These are phyloP conservation scores for Lagenidium giganteum DNA, from an alignment of 352 stramenopile species.

Conservation along the genomic window DNA sequence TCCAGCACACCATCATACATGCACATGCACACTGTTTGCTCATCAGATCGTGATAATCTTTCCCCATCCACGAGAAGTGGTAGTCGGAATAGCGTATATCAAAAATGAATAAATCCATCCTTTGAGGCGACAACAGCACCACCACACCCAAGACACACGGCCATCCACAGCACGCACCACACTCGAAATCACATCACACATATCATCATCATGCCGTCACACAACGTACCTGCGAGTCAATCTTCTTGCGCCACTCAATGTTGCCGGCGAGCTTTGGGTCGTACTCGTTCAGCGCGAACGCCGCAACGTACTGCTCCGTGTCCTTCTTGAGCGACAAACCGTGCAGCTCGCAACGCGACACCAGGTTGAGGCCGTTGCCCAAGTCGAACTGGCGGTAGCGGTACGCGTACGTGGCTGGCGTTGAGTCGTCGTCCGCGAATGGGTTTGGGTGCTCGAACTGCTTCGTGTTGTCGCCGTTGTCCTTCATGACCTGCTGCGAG, in stretches of 20 bases:
- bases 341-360: slow-evolving; percentile 95
- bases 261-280: slow-evolving; percentile 87
- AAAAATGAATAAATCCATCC: slow-evolving; percentile 44
- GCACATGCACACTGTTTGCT: slow-evolving; percentile 16
- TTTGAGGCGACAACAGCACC: too few species aligned
- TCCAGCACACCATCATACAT: slow-evolving; percentile 3
- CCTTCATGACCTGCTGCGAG: slow-evolving; percentile 95
- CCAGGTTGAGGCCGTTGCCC: slow-evolving; percentile 82
- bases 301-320: slow-evolving; percentile 91
- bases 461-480: slow-evolving; percentile 38
- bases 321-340: slow-evolving; percentile 83
- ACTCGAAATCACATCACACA: slow-evolving; percentile 13
- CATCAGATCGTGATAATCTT: slow-evolving; percentile 20
- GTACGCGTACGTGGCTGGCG: slow-evolving; percentile 93
- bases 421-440: slow-evolving; percentile 94
- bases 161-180: slow-evolving; percentile 5
- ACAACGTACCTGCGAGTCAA: slow-evolving; percentile 86
- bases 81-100: slow-evolving; percentile 54
- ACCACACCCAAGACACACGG: slow-evolving; percentile 33
- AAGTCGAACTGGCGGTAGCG: slow-evolving; percentile 97
- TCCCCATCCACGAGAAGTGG: slow-evolving; percentile 27
- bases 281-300: slow-evolving; percentile 97
- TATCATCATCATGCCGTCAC: slow-evolving; percentile 3
- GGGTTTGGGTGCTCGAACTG: slow-evolving; percentile 81
- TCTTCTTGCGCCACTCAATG: slow-evolving; percentile 96